Evolutionary conservation across 2,329 filamentous ascomycete species (phyloP), one percentile per base, ranked within the genome.

Genomic region (Ceratocystis lukuohia): DNA sequence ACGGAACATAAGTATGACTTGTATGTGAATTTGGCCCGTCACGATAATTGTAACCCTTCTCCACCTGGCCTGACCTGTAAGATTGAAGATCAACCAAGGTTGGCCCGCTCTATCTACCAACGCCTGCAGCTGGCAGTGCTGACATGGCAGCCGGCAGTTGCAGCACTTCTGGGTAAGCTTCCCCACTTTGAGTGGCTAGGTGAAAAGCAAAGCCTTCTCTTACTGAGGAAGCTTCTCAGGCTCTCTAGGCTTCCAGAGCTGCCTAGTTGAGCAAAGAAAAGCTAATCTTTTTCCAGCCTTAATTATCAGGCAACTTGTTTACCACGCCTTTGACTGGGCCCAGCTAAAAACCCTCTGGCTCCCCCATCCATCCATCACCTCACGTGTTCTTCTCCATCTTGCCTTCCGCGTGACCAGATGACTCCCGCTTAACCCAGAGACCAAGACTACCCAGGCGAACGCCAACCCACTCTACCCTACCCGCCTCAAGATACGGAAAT

Each of bases 351-450:
- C 57, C 64, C 59, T 66, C 33, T 44, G 59, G 59, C 48, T 53
- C 22, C 28, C 44, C 44, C 62, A 41, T 28, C 48, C 73, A 74
- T 73, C 72, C 73, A 74, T 71, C 68, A 53, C 73, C 75, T 74
- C 75, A 76, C 75, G 75, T 76, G 75, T 74, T 76, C 72, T 72
- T 71, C 71, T 71, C 72, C 71, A 72, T 74, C 71, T 70, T 25
- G 25, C 70, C 71, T 70, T 71, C 75, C 75, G 74, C 75, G 75
- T 77, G 75, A 77, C 74, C 74, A 61, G 64, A 64, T 56, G 62
- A 59, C 46, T 46, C 57, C 44, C 44, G 46, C 20, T 65, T 68
- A 68, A 66, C 66, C 67, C 64, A 65, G 64, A 41, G 37, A 41
- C 37, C 37, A 41, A 41, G 37, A 41, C 37, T 33, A 59, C 41